Evolutionary conservation across 495 filamentous ascomycete species (phyloP).

Genomic region (Collariella sp.): DNA sequence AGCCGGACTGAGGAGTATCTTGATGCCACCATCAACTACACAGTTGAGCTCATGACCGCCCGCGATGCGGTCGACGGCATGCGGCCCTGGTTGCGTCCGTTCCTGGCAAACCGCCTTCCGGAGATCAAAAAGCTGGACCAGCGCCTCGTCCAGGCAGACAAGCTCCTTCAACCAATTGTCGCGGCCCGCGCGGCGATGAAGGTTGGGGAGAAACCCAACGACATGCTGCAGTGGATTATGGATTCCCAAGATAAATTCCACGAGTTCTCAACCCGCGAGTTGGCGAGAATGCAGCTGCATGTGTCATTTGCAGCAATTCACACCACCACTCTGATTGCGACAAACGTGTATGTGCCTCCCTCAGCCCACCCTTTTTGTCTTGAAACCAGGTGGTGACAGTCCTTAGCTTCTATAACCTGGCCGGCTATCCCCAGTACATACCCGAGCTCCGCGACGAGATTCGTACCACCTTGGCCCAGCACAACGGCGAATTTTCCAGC

Average conservation of each 20-base stretch:
- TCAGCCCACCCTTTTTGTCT: neutral
- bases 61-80: constrained; percentile 24
- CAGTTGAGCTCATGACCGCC: constrained; percentile 39
- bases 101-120: constrained; percentile 26
- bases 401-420: constrained; percentile 33
- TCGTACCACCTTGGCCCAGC: constrained; percentile 18
- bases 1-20: constrained; percentile 51
- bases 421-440: constrained; percentile 37
- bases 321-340: constrained; percentile 41
- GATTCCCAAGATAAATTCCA: constrained; percentile 18
- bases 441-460: constrained; percentile 47
- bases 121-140: constrained; percentile 23
- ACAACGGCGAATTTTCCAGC: constrained; percentile 24
- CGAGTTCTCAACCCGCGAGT: constrained; percentile 12
- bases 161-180: constrained; percentile 27
- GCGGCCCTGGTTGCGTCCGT: constrained; percentile 23
- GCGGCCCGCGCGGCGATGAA: constrained; percentile 13
- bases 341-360: constrained; percentile 23
- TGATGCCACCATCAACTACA: constrained; percentile 48
- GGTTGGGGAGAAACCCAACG: constrained; percentile 24
- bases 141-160: constrained; percentile 21
- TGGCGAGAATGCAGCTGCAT: constrained; percentile 31
- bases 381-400: neutral
- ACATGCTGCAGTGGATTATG: constrained; percentile 37
- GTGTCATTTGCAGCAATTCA: constrained; percentile 46